Evolutionary conservation across 2,329 filamentous ascomycete genomes (phyloP), one percentile per base, ranked within the genome.

Genomic region (Penicillium sp.): DNA sequence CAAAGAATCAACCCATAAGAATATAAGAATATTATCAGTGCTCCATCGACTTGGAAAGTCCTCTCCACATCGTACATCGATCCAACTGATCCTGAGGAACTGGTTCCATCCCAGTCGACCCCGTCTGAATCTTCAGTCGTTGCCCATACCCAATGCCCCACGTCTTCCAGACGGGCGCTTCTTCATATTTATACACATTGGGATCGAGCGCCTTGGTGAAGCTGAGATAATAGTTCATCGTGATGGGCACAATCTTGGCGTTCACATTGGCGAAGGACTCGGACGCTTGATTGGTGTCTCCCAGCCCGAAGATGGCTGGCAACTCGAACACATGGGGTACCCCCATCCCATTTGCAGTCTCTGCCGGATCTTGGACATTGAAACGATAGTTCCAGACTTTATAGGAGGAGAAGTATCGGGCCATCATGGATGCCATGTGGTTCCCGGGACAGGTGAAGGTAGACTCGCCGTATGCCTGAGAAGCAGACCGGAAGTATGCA

Each of bases 391-490:
- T 79, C 79, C 81, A 84, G 7, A 78, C 76, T 1, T 72, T 66
- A 9, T 60, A 9, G 5, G 72, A 66, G 3, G 70, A 69, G 22
- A 70, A 70, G 10, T 62, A 53, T 1, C 49, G 56, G 1, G 76
- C 72, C 54, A 72, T 66, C 0, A 71, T 68, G 6, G 70, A 67
- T 0, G 80, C 74, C 53, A 84, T 78, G 49, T 75, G 75, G 49
- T 82, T 78, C 1, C 76, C 78, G 0, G 80, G 79, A 56, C 82
- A 84, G 30, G 73, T 79, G 65, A 84, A 84, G 1, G 82, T 84
- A 8, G 82, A 73, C 59, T 85, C 82, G 4, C 84, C 84, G 50
- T 73, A 75, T 19, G 72, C 70, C 7, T 65, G 70, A 0, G 70
- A 75, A 0, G 80, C 78, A 1, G 79, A 75, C 2, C 75, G 73